Base-by-base conservation (phyloP, 2,329 filamentous ascomycete species). In the Mollisia scopiformis region DNA sequence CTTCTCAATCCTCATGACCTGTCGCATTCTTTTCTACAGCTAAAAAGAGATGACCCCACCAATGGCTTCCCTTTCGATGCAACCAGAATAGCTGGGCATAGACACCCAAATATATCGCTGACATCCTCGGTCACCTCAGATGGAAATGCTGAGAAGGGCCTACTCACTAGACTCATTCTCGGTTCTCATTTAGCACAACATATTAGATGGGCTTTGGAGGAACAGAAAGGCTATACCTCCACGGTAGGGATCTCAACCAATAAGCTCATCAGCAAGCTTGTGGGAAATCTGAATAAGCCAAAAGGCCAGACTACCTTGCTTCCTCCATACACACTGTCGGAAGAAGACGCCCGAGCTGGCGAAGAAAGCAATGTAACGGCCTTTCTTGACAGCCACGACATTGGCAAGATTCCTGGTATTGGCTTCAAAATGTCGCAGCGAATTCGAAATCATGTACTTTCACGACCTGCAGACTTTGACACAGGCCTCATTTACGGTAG, bases 171-270 rank as follows among this genome's bases (percentile, higher is more conserved):
- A 41, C 80, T 97, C 33, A 78, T 89, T 13, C 79, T 97, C 8
- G 93, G 87, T 4, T 95, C 92, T 11, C 92, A 97, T 75, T 78
- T 98, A 31, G 92, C 92, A 5, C 80, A 85, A 30, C 82, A 94
- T 72, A 75, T 98, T 27, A 88, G 94, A 13, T 78, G 82, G 58
- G 84, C 85, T 70, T 79, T 98, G 11, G 90, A 96, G 70, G 80
- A 87, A 49, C 82, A 92, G 49, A 89, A 88, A 70, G 92, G 92
- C 1, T 97, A 94, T 75, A 97, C 93, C 0, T 90, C 90, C 28
- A 94, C 93, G 1, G 93, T 91, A 43, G 94, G 94, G 3, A 87
- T 98, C 23, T 89, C 93, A 2, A 96, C 92, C 0, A 94, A 89
- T 71, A 98, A 98, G 75, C 76, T 94, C 5, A 80, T 97, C 11